Base-by-base conservation (phyloP, 2,329 filamentous ascomycete genomes). In the Periconia sp. region DNA sequence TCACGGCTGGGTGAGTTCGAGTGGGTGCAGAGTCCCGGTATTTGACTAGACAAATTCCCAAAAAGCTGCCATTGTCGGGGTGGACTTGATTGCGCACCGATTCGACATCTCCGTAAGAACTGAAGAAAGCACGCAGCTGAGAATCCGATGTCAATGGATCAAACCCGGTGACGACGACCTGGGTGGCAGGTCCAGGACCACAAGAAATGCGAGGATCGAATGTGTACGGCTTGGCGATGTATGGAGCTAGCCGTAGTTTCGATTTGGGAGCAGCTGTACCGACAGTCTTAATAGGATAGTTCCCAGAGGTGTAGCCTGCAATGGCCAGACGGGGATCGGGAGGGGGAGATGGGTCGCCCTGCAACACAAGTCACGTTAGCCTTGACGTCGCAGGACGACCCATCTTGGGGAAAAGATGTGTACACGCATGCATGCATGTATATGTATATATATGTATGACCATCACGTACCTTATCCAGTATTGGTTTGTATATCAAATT, bases 121-220 rank as follows among this genome's bases (percentile, higher is more conserved):
- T 85, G 70, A 96, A 95, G 50, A 90, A 83, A 44, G 88, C 85
- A 17, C 84, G 85, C 47, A 96, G 82, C 64, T 91, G 90, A 51
- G 85, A 83, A 64, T 96, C 90, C 13, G 91, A 85, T 41, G 90
- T 88, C 59, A 97, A 79, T 7, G 93, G 92, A 73, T 97, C 94
- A 71, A 97, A 97, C n/a, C 92, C 91, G n/a, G 87, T 92, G 18
- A 97, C 91, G 3, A 97, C 88, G 46, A 99, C 86, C 71, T 96
- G 91, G 2, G 89, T 91, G 1, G 94, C 91, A 14, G 93, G 93
- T 0, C 91, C 91, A 20, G 92, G 91, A 0, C 92, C 93, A 63
- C 95, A 85, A 2, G 93, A 96, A 5, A 91, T 91, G 64, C 85
- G 86, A 6, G 86, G 77, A 70, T 97, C 92, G 74, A 91, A 94